Evolutionary conservation across 345 rosid species (phyloP).

Genomic region (Salix koriyanagi): DNA sequence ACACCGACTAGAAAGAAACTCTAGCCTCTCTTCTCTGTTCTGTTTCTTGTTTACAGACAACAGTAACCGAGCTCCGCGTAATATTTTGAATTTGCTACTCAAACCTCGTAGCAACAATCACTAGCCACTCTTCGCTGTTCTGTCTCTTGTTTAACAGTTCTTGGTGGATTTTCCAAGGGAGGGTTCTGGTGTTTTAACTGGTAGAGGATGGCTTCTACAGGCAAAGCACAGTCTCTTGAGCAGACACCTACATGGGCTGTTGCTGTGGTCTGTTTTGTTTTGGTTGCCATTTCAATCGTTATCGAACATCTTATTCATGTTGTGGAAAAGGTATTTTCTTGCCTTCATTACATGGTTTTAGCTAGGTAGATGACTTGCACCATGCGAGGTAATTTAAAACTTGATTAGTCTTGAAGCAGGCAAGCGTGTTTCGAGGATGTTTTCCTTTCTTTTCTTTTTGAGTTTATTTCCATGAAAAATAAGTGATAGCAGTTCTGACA

Average conservation of each 20-base stretch:
- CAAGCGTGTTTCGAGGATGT: neutral
- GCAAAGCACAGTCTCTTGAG: constrained; percentile 45
- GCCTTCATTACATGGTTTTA: neutral
- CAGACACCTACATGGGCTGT: constrained; percentile 92
- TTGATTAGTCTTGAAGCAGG: neutral
- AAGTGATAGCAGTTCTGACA: neutral
- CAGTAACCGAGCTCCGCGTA: neutral
- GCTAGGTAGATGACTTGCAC: neutral
- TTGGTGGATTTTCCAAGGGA: neutral
- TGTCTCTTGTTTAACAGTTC: neutral
- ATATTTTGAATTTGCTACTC: neutral
- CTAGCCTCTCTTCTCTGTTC: too few relatives aligned
- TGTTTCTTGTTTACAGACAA: neutral
- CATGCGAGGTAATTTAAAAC: neutral
- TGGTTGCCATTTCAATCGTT: constrained; percentile 63
- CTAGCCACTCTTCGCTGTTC: neutral
- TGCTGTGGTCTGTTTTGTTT: constrained; percentile 68
- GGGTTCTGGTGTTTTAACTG: neutral
- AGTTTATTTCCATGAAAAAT: neutral
- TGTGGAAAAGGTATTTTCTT: constrained; percentile 41
- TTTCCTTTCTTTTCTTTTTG: neutral
- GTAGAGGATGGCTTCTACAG: neutral
- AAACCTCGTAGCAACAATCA: neutral
- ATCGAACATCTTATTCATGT: constrained; percentile 64
- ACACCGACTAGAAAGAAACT: neutral